Evolutionary conservation across 768 basidiomycete genomes (phyloP).

Genomic region (Flagelloscypha sp.): DNA sequence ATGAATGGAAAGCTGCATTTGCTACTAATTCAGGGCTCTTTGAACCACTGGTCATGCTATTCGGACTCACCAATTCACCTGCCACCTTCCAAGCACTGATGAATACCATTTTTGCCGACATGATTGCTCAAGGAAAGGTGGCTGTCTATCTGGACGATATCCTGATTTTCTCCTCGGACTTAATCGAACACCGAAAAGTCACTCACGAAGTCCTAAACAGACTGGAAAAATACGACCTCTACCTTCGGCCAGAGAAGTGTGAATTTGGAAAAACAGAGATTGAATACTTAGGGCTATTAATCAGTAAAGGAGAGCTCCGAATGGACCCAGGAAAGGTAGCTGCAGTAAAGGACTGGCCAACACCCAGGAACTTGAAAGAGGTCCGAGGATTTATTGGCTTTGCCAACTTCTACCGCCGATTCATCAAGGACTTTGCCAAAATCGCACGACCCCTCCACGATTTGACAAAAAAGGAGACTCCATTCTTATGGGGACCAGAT

Average conservation of each 20-base stretch:
- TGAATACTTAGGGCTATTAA: slow-evolving; percentile 15
- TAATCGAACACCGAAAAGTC: slow-evolving; percentile 5
- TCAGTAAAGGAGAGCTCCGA: slow-evolving; percentile 6
- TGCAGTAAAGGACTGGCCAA: slow-evolving; percentile 18
- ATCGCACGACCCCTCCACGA: slow-evolving; percentile 12
- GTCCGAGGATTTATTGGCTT: slow-evolving; percentile 25
- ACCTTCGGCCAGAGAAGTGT: slow-evolving; percentile 18
- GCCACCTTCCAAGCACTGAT: slow-evolving; percentile 19
- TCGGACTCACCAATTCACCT: slow-evolving; percentile 17
- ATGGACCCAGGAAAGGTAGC: slow-evolving; percentile 24
- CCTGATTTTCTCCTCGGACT: slow-evolving; percentile 12
- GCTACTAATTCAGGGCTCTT: slow-evolving; percentile 18
- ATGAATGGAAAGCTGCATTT: slow-evolving; percentile 24
- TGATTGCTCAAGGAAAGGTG: background rate
- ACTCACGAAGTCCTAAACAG: slow-evolving; percentile 10
- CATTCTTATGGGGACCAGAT: background rate
- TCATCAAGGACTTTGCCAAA: slow-evolving; percentile 12
- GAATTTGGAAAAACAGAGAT: slow-evolving; percentile 4
- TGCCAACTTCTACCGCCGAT: slow-evolving; percentile 12
- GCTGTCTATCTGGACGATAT: slow-evolving; percentile 16
- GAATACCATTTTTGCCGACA: slow-evolving; percentile 5
- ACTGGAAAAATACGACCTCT: slow-evolving; percentile 9
- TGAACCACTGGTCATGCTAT: slow-evolving; percentile 22
- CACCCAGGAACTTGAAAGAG: slow-evolving; percentile 13
- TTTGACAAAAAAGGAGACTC: too few species aligned